Evolutionary conservation across 331 rosid genomes (phyloP), one percentile per base, ranked within the genome.

Genomic region (Rosa hybrid): DNA sequence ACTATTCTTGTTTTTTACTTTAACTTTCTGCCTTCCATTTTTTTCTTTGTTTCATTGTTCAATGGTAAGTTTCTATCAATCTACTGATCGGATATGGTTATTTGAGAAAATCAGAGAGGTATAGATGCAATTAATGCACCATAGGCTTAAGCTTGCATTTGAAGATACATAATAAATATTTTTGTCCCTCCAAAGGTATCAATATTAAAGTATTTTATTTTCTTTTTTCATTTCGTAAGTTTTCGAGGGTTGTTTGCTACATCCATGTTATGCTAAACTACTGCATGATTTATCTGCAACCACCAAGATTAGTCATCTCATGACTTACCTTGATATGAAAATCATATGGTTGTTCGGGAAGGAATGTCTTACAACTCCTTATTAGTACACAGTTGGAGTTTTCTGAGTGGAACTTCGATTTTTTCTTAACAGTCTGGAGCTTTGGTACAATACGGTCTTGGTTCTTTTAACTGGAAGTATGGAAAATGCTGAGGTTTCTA

Each of bases 381-480:
- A 54, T 54, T 54, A 54, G 64, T 4, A 20, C 25, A 44, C 2
- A 16, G 5, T 20, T 50, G 21, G 65, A 74, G 12, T 23, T 56
- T 56, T 54, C 25, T 54, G 68, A 74, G 53, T 56, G 20, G 14
- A 25, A 50, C 7, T 14, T 68, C 1, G 12, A 10, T 77, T 77
- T 75, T 34, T 34, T n/a, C 56, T 84, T 50, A 59, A 77, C 91
- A 86, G 94, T 83, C 86, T 88, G 59, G 92, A 90, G 86, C 77
- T 88, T 42, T 90, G 94, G 90, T 90, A 86, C 90, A 86, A 88
- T 74, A 82, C 94, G 13, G 68, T 83, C 53, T 76, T 88, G 90
- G 57, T 88, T 76, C 87, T 88, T 81, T 72, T 90, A 78, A 83
- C 92, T 30, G 94, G 92, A 48, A 84, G 85, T 84, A 78, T 86